phyloP scores from a whole-genome alignment of 2,329 filamentous ascomycete species.

The Talaromyces sp. region DNA sequence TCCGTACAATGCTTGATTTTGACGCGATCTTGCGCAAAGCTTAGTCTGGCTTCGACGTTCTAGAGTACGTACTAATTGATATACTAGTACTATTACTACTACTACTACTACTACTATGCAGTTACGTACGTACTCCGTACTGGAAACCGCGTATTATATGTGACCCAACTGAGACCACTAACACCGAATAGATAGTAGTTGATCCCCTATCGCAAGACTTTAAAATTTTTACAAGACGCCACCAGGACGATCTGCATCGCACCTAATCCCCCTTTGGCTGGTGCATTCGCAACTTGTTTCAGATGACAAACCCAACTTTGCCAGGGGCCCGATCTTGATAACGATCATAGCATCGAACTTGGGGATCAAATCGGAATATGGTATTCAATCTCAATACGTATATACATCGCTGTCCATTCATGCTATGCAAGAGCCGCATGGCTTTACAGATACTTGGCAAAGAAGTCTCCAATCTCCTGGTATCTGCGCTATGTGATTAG shows the following conservation, averaged over 20 bases:
- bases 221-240: no score
- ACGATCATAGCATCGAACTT: no score
- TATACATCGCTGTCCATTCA: not conserved
- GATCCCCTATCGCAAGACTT: no score
- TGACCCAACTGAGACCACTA: no score
- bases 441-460: constrained; percentile 45
- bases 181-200: no score
- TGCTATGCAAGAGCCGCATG: not conserved
- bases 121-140: no score
- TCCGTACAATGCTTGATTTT: not conserved
- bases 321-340: no score
- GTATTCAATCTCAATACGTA: not conserved
- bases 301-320: not conserved
- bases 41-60: not conserved
- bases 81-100: no score
- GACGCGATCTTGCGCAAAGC: not conserved
- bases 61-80: no score
- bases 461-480: constrained; percentile 53
- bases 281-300: not conserved
- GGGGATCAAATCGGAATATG: not conserved
- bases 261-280: not conserved
- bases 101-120: no score
- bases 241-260: not conserved
- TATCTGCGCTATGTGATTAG: constrained; percentile 24
- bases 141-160: no score